Base-by-base conservation (phyloP, 768 basidiomycete species). In the Coprinopsis marcescibilis region DNA sequence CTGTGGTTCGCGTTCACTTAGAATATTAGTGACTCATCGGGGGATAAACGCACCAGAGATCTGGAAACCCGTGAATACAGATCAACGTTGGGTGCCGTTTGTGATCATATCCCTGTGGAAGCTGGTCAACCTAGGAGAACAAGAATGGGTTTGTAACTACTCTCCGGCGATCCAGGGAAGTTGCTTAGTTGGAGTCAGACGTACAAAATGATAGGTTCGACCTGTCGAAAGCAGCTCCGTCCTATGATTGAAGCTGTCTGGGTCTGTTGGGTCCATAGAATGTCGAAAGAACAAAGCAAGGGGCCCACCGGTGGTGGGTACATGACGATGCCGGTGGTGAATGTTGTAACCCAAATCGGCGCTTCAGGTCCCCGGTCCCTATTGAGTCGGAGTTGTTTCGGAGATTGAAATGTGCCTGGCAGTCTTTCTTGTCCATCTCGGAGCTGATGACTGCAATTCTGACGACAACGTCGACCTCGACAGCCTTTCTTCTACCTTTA, bases 1-100 rank as follows among this genome's bases (percentile, higher is more conserved):
- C 80, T 81, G 36, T 3, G 48, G 21, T 24, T 13, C 39, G 30
- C 14, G 13, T 39, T 21, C 45, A 10, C 10, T 24, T 17, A 14
- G 37, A 20, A 23, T 23, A 11, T 27, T 14, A n/a, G 36, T 27
- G 12, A 21, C 33, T 30, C 17, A 45, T 13, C 43, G 6, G 19
- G 15, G 17, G 19, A 12, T 46, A 27, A 27, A 48, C 51, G 19
- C 60, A 67, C 73, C 73, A 75, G 21, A 68, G 60, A 57, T 90
- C 89, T 12, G 89, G 88, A 59, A 90, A 89, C 1, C 89, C 88
- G 57, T 91, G 89, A 14, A 89, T 52, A 57, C 83, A 84, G n/a
- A 89, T 69, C 5, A 90, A 52, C 2, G 85, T 80, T 1, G 66
- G 65, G 5, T 66, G 69, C 15, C 65, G 56, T 24, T 64, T 58